These are phyloP conservation scores for Lichtheimia hyalospora DNA, from an alignment of 371 early-diverging fungal genomes.

Conservation along the genomic window DNA sequence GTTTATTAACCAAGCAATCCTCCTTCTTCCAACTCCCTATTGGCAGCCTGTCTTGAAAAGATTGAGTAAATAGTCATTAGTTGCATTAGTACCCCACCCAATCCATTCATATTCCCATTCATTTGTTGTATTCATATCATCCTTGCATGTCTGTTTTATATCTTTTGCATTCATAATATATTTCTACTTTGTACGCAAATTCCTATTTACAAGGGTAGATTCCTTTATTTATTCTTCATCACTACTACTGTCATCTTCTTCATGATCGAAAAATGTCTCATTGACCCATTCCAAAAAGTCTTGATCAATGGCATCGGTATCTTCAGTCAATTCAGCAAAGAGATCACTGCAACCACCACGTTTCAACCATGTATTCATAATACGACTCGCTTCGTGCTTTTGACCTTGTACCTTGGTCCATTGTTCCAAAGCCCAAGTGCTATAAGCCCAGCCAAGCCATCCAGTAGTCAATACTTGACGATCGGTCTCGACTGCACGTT, in stretches of 20 bases:
- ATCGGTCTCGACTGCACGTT: slow-evolving; percentile 39
- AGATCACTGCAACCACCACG: slow-evolving; percentile 36
- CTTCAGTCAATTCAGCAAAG: slow-evolving; percentile 35
- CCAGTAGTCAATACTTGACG: slow-evolving; percentile 36
- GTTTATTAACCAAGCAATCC: slow-evolving; percentile 59
- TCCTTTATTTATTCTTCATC: slow-evolving; percentile 1
- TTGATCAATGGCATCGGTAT: slow-evolving; percentile 34
- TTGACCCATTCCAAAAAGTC: slow-evolving; percentile 38
- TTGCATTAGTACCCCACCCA: background rate
- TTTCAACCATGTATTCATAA: slow-evolving; percentile 37
- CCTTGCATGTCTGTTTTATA: background rate
- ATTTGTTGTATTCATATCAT: slow-evolving; percentile 2
- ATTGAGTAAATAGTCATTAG: background rate
- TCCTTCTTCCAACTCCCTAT: slow-evolving; percentile 61
- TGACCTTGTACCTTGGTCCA: slow-evolving; percentile 31
- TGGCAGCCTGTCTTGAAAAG: slow-evolving; percentile 17
- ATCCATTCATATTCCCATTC: background rate
- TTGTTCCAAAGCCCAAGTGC: slow-evolving; percentile 39
- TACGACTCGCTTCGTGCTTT: slow-evolving; percentile 31
- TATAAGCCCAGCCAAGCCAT: slow-evolving; percentile 43
- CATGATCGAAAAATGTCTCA: background rate
- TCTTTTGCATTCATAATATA: background rate
- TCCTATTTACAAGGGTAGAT: background rate
- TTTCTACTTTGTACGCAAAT: background rate
- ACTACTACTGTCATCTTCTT: background rate